Base-by-base conservation (phyloP, 345 rosid genomes). In the Salix viminalis region DNA sequence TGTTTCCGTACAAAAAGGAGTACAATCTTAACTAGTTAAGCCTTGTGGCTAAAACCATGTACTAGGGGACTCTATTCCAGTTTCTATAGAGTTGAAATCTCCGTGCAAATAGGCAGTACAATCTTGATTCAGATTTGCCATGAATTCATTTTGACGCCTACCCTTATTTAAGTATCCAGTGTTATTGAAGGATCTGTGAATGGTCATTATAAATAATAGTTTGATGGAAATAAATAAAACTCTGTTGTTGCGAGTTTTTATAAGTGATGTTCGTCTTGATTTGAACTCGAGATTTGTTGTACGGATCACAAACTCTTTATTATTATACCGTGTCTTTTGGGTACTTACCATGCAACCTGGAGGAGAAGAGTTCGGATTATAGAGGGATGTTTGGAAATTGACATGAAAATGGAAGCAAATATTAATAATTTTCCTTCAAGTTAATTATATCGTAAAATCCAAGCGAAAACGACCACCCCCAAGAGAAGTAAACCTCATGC, bases 221-320 rank as follows among this genome's bases (percentile, higher is more conserved):
- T 4, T 32, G 3, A 32, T 4, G 5, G 4, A 2, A 30, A 30
- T 3, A 5, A 32, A 4, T 32, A 32, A 32, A 32, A 32, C 0
- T 32, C 0, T 32, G 5, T 4, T 32, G 5, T 32, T 0, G 34
- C 0, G 0, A 32, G 34, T 32, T 3, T 32, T 32, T 3, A 32
- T 32, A 32, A 32, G 34, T 3, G 5, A 32, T 32, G 34, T 32
- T 4, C 4, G 0, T 32, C 5, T 4, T 32, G 5, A 32, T 0
- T 0, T 32, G 6, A 34, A 34, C 4, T 34, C 1, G 5, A 34
- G 1, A 34, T 34, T 5, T 34, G 1, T 0, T 0, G 7, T 34
- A 6, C 0, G 1, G 0, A 34, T 34, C 4, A 34, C 0, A 5
- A 0, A 0, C 0, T 34, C 0, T 34, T 34, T 34, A 6, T 34